Base-by-base conservation (phyloP, 345 rosid species). In the Gossypium turneri region DNA sequence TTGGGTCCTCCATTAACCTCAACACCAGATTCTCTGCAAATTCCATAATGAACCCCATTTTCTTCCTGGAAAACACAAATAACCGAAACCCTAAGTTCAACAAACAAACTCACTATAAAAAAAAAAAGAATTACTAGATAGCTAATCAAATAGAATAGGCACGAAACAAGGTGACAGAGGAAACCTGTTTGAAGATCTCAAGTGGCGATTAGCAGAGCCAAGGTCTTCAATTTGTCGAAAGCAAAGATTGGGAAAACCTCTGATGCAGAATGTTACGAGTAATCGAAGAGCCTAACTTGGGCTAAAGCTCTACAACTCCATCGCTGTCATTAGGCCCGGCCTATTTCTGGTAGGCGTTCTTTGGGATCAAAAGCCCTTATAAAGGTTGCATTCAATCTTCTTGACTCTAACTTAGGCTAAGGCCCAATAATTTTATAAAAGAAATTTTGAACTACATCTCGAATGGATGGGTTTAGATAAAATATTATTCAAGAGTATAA, bases 1-100 rank as follows among this genome's bases (percentile, higher is more conserved):
- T 87, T 1, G 99, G 99, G 73, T 96, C 94, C 85, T 96, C 98
- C 99, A 92, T 96, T 61, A 96, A 12, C 81, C 95, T 87, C 85
- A 96, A 78, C 48, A 93, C 70, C 86, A 96, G 61, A 79, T 93
- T 84, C 91, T 93, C 92, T 11, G 98, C 94, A n/a, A 93, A 96
- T 63, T 96, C 99, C 97, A 91, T 96, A 4, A 96, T 81, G 74
- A 96, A 92, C 59, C 87, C 88, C 98, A 94, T 94, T 72, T 79
- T 78, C 69, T 66, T 47, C 25, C 38, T 12, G 47, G 20, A 19
- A 60, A 47, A 60, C 25, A 17, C 48, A 7, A 27, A 5, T 7
- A 47, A 9, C 7, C 11, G 47, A 51, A 70, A 70, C 73, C 73
- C 73, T 7, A 67, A 48, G 13, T n/a, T 67, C 12, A 20, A 45